A percentile compares a stretch with the other conserved stretches of the same genome.
These are phyloP conservation scores for Aspergillus eucalypticola DNA, from an alignment of 2,329 filamentous ascomycete genomes.

Conservation along the genomic window DNA sequence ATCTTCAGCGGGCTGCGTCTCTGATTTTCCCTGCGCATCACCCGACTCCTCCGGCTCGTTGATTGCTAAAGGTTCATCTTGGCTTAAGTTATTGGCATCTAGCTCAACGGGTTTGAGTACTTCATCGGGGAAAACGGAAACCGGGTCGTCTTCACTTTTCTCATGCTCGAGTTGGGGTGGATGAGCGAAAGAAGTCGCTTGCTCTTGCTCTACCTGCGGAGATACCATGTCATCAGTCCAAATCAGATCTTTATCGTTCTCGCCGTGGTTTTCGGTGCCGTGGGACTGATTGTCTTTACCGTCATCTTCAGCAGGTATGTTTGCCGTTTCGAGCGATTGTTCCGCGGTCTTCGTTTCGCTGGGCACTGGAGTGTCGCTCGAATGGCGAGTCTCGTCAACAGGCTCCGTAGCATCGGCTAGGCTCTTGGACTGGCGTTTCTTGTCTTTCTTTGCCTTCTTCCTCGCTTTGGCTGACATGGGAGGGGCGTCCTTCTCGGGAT, in stretches of 20 bases:
- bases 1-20: background rate
- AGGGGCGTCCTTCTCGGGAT: conserved; percentile 24
- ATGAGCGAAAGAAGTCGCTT: conserved; percentile 36
- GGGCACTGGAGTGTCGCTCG: conserved; percentile 18
- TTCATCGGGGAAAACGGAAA: conserved; percentile 22
- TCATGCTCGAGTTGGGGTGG: conserved; percentile 35
- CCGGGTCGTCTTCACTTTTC: conserved; percentile 17
- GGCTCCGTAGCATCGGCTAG: conserved; percentile 19
- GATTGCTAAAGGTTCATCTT: conserved; percentile 4
- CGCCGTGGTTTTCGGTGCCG: conserved; percentile 39
- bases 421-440: conserved; percentile 37
- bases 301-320: conserved; percentile 42
- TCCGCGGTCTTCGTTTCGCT: conserved; percentile 23
- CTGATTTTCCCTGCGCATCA: background rate
- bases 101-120: conserved; percentile 1
- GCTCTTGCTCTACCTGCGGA: conserved; percentile 46
- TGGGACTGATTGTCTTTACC: conserved; percentile 50
- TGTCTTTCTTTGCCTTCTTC: conserved; percentile 53
- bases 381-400: conserved; percentile 17
- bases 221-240: conserved; percentile 48
- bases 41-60: conserved; percentile 9
- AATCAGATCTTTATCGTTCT: conserved; percentile 40
- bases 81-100: conserved; percentile 4
- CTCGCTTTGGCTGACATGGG: conserved; percentile 41
- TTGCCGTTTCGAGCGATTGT: conserved; percentile 28